These are phyloP conservation scores for Metschnikowia proteae DNA, from an alignment of 805 yeast genomes.

Conservation along the genomic window DNA sequence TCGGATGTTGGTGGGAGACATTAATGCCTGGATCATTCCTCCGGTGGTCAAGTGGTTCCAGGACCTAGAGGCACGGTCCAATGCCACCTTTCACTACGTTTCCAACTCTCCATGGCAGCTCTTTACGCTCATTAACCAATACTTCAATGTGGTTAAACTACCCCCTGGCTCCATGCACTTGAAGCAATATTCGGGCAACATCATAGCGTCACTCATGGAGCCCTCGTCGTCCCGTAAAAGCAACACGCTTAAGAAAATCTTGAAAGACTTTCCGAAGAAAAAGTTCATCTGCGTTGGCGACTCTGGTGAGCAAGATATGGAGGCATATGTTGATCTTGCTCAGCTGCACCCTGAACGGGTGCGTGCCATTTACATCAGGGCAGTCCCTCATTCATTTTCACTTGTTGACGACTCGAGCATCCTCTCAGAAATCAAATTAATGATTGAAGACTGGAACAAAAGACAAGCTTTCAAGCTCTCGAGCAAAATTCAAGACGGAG, in stretches of 20 bases:
- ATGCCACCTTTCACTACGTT: slow-evolving; percentile 81
- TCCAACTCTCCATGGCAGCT: slow-evolving; percentile 95
- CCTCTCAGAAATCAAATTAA: slow-evolving; percentile 28
- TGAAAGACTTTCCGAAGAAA: slow-evolving; percentile 71
- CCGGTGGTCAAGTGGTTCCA: slow-evolving; percentile 73
- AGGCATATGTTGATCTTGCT: slow-evolving; percentile 79
- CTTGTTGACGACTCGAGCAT: slow-evolving; percentile 42
- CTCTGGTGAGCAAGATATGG: slow-evolving; percentile 92
- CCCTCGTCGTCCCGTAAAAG: slow-evolving; percentile 82
- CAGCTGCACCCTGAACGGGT: slow-evolving; percentile 58
- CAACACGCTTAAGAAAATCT: slow-evolving; percentile 55
- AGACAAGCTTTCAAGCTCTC: slow-evolving; percentile 9
- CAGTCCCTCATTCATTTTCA: slow-evolving; percentile 68
- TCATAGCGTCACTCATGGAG: slow-evolving; percentile 77
- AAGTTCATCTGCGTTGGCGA: slow-evolving; percentile 88
- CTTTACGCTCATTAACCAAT: slow-evolving; percentile 56
- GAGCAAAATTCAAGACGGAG: neutral
- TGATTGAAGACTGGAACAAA: slow-evolving; percentile 15
- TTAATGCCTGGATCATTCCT: slow-evolving; percentile 65
- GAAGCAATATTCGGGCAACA: slow-evolving; percentile 81
- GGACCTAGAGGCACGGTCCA: slow-evolving; percentile 38
- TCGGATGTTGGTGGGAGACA: slow-evolving; percentile 68
- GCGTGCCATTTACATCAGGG: slow-evolving; percentile 74
- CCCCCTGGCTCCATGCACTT: slow-evolving; percentile 85
- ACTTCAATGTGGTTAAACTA: slow-evolving; percentile 49